Conservation (phyloP, 192 early-diverging fungal genomes). For the Linnemannia zychae region DNA sequence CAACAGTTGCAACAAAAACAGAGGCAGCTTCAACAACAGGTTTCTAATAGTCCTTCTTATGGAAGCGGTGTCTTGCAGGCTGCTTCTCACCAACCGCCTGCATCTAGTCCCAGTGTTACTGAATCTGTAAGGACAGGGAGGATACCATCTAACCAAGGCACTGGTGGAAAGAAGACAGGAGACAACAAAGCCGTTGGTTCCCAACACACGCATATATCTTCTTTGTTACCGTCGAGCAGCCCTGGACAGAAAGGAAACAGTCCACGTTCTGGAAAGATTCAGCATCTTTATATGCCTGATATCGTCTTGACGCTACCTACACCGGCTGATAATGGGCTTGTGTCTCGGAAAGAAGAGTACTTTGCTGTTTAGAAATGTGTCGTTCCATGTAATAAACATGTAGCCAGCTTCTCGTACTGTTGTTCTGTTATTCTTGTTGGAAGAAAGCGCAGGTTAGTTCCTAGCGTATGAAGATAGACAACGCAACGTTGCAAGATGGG, state of each 20-base stretch:
- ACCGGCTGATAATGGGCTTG: conserved; percentile 23
- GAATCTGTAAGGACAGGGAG: background rate
- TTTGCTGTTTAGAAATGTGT: conserved; percentile 23
- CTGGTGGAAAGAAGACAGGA: background rate
- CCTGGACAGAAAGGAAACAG: background rate
- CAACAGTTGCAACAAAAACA: background rate
- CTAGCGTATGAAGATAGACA: too few species aligned
- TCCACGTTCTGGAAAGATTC: background rate
- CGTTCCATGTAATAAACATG: too few species aligned
- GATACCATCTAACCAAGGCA: background rate
- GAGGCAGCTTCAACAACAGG: background rate
- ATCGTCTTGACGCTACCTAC: conserved; percentile 42
- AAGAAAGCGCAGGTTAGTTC: too few species aligned
- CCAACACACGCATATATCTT: background rate
- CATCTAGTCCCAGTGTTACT: background rate
- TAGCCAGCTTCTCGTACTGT: too few species aligned
- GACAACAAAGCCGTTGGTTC: background rate
- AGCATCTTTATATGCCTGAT: conserved; percentile 32
- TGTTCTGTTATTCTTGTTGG: too few species aligned
- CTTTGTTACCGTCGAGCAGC: background rate
- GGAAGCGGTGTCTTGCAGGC: background rate
- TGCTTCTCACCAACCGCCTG: background rate
- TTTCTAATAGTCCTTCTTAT: background rate
- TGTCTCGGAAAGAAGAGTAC: conserved; percentile 12
- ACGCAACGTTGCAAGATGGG: too few species aligned